These are phyloP conservation scores for Hippophae tibetana DNA, from an alignment of 306 rosid species.

Conservation along the genomic window DNA sequence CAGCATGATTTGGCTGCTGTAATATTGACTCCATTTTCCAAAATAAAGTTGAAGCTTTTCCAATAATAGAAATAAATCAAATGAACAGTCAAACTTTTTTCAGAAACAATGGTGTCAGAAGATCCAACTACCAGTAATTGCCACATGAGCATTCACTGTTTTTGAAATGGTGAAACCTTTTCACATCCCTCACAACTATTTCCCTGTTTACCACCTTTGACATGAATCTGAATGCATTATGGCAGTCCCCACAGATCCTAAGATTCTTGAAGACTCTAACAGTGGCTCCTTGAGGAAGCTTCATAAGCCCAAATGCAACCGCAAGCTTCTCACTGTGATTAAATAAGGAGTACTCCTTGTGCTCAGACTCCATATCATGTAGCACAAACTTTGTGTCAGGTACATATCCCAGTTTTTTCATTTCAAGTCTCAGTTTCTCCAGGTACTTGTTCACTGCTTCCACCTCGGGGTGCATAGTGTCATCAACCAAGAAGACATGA, in stretches of 20 bases:
- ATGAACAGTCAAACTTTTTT: too few species aligned
- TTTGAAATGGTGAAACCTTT: constrained; percentile 20
- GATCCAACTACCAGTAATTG: constrained; percentile 6
- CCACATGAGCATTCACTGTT: constrained; percentile 16
- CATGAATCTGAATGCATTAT: constrained; percentile 20
- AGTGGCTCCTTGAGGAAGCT: constrained; percentile 14
- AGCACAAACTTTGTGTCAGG: constrained; percentile 17
- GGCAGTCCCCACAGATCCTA: constrained; percentile 22
- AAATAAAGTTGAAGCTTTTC: too few species aligned
- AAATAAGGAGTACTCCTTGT: constrained; percentile 12
- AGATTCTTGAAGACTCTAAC: constrained; percentile 17
- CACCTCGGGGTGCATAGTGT: constrained; percentile 18
- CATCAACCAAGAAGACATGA: constrained; percentile 17
- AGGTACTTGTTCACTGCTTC: constrained; percentile 8
- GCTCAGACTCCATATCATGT: constrained; percentile 20
- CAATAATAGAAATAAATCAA: too few species aligned
- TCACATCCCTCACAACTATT: constrained; percentile 17
- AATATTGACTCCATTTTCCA: too few species aligned
- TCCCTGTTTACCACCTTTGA: constrained; percentile 14
- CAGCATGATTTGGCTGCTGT: too few species aligned
- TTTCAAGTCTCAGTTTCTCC: constrained; percentile 9
- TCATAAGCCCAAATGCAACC: constrained; percentile 19
- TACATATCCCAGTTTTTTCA: constrained; percentile 19
- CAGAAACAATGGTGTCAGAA: too few species aligned
- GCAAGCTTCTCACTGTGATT: constrained; percentile 23